Evolutionary conservation across 129 eudicot species (phyloP).

Genomic region (Chrysanthemum lavandulifolium): DNA sequence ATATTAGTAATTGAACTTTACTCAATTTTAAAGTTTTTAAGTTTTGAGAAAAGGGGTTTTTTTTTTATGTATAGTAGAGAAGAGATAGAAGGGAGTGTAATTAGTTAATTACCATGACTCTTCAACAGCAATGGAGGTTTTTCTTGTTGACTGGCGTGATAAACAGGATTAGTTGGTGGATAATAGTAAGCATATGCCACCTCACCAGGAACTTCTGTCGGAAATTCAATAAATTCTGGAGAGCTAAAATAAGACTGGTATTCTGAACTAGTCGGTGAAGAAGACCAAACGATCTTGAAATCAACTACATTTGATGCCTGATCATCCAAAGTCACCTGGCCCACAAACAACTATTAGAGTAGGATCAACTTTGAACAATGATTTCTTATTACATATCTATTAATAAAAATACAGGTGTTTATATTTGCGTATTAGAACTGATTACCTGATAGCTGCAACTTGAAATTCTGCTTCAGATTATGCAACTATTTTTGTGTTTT

Average conservation of each 20-base stretch:
- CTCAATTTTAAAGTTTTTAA: no score
- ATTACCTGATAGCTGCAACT: no score
- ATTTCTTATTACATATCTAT: neutral
- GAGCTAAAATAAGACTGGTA: conserved; percentile 60
- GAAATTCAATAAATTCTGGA: conserved; percentile 91
- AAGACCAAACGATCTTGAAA: conserved; percentile 80
- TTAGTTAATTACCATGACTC: conserved; percentile 69
- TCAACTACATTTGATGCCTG: conserved; percentile 54
- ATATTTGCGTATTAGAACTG: conserved; percentile 3
- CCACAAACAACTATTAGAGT: conserved; percentile 6
- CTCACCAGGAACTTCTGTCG: conserved; percentile 83
- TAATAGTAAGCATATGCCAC: conserved; percentile 89
- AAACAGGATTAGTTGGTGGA: conserved; percentile 85
- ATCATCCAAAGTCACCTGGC: conserved; percentile 76
- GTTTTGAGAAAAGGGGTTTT: no score
- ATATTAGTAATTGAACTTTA: no score
- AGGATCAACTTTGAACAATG: neutral
- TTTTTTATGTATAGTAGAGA: no score
- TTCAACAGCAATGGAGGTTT: conserved; percentile 87
- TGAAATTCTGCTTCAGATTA: no score
- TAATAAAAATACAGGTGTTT: neutral
- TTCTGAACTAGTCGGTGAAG: conserved; percentile 63
- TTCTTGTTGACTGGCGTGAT: conserved; percentile 67
- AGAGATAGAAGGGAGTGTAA: neutral
- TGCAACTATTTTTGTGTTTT: no score